Base-by-base conservation (phyloP, 2,329 filamentous ascomycete genomes). In the Verticillium nonalfalfae region DNA sequence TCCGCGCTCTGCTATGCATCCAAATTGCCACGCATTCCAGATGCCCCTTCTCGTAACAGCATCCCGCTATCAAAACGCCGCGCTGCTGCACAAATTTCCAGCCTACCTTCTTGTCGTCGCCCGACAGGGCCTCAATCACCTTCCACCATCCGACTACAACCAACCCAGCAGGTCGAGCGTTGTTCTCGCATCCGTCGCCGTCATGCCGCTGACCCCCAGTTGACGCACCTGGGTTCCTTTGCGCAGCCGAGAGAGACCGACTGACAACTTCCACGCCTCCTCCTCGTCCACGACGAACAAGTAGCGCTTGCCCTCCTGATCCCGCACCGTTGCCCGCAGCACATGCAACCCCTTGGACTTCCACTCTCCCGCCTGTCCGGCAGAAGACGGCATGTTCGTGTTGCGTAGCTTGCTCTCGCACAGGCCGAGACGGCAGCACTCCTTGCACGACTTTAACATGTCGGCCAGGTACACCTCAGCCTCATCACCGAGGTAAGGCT, bases 211-310 rank as follows among this genome's bases (percentile, higher is more conserved):
- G 36, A 89, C 80, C 5, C 83, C 84, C 56, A 89, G 75, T 61
- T 84, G 81, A 59, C 85, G 78, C 36, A 82, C 83, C 71, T 87
- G 85, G 3, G 81, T 82, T 5, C 87, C 86, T 60, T 81, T 80
- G 59, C 85, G 76, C 67, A 90, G 73, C 55, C 83, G 79, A 71
- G 87, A 84, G 66, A 90, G 70, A 2, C 85, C 86, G 39, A 83
- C 76, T 1, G 85, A 79, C 31, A 90, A 76, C 79, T 90, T 90
- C 87, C 87, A 90, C 34, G 81, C 81, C 71, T 90, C 87, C 63
- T 85, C 81, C 69, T 89, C 85, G 50, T 80, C 78, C 38, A 90
- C 74, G 10, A 90, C 80, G 69, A 90, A 89, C 39, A 90, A 72
- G 68, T 85, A 89, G 39, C 85, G 80, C 74, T 87, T 88, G 54